Conservation (phyloP, 2,329 filamentous ascomycete genomes). For the Neospermospora avenae region DNA sequence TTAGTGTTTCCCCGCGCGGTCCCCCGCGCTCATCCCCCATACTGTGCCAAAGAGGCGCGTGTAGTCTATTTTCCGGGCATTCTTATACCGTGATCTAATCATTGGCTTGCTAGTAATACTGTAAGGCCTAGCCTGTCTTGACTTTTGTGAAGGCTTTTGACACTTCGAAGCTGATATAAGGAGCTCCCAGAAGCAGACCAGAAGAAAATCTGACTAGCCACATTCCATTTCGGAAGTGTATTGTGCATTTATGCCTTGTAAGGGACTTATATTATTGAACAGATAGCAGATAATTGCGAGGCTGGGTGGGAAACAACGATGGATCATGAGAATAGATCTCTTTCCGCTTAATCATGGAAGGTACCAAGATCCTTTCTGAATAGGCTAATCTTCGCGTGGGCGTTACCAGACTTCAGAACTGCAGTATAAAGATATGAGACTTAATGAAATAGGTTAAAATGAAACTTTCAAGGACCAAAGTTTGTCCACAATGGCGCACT, state of each 20-base stretch:
- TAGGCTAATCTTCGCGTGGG: conserved; percentile 8
- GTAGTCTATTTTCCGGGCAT: background rate
- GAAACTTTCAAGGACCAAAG: conserved; percentile 9
- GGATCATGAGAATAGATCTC: background rate
- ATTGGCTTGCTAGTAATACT: background rate
- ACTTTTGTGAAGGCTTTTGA: background rate
- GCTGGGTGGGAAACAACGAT: background rate
- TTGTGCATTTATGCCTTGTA: too few species aligned
- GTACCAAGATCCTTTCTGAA: conserved; percentile 12
- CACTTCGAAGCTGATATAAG: too few species aligned
- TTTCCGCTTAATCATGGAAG: conserved; percentile 8
- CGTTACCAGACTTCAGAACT: background rate
- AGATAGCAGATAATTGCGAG: background rate
- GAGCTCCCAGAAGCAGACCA: background rate
- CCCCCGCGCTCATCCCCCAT: background rate
- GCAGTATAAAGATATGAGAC: background rate
- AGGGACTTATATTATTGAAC: background rate
- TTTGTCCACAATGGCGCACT: conserved; percentile 7
- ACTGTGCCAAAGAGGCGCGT: background rate
- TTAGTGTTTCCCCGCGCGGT: conserved; percentile 21
- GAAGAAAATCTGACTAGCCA: background rate
- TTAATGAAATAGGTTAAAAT: conserved; percentile 12
- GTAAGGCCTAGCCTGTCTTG: background rate
- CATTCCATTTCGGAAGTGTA: too few species aligned
- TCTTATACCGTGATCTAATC: background rate